A percentile compares a stretch with the other conserved stretches of the same genome.
Evolutionary conservation across 75 land plant genomes (phyloP).

Genomic region (Selaginella tamariscina): DNA sequence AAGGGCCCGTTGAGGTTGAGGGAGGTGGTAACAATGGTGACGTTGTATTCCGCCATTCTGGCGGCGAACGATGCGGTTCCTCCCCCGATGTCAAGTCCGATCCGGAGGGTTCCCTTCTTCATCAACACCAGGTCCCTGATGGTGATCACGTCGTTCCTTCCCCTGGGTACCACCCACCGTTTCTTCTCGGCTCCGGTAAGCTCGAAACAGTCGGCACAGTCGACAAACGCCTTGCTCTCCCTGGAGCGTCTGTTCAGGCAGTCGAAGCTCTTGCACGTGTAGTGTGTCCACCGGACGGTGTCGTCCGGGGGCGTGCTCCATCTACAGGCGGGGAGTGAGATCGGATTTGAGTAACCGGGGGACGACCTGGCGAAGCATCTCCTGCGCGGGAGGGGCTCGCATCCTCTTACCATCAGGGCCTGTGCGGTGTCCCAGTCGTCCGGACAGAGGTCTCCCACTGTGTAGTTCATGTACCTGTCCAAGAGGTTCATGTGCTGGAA

Average conservation of each 20-base stretch:
- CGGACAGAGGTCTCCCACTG: constrained; percentile 3
- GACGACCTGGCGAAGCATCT: constrained; percentile 2
- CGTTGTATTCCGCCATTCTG: constrained; percentile 12
- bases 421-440: constrained; percentile 6
- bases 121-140: not conserved
- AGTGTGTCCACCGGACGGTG: constrained; percentile 1
- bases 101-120: constrained; percentile 4
- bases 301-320: constrained; percentile 5
- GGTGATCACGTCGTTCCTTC: constrained; percentile 4
- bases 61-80: not conserved
- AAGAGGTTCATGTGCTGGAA: constrained; percentile 1
- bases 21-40: constrained; percentile 6
- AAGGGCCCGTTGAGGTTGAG: constrained; percentile 11
- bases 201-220: constrained; percentile 13
- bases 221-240: constrained; percentile 11
- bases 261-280: constrained; percentile 11
- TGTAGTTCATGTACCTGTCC: constrained; percentile 11
- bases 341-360: not conserved
- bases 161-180: constrained; percentile 2
- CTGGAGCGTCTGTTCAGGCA: constrained; percentile 5
- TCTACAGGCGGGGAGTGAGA: not conserved
- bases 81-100: constrained; percentile 8
- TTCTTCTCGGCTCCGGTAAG: not conserved
- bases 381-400: constrained; percentile 1
- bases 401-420: constrained; percentile 8